These are phyloP conservation scores for Spergularia marina DNA, from an alignment of 148 eudicot species.

Conservation along the genomic window DNA sequence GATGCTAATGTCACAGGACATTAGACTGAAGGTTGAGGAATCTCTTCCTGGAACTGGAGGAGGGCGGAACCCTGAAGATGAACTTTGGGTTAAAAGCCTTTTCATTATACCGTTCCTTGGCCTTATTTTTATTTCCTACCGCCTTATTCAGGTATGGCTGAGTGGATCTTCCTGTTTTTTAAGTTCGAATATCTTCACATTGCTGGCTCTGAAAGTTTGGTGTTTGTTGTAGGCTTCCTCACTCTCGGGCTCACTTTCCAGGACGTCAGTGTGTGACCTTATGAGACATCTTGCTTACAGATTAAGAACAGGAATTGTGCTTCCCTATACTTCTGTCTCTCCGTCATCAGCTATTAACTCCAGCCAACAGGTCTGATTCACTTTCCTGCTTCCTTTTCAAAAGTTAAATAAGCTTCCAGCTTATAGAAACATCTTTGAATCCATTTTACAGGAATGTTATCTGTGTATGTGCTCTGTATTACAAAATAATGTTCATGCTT, in stretches of 20 bases:
- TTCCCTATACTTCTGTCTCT: slow-evolving; percentile 58
- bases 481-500: background rate
- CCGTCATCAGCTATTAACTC: slow-evolving; percentile 57
- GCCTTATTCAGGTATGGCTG: slow-evolving; percentile 60
- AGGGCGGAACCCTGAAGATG: slow-evolving; percentile 68
- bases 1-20: slow-evolving; percentile 50
- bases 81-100: slow-evolving; percentile 56
- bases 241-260: slow-evolving; percentile 24
- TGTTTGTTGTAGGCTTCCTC: slow-evolving; percentile 46
- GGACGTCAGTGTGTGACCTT: slow-evolving; percentile 58
- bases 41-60: slow-evolving; percentile 93
- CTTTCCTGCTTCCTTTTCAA: background rate
- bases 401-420: background rate
- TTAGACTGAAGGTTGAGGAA: slow-evolving; percentile 63
- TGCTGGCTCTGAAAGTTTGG: slow-evolving; percentile 25
- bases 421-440: background rate
- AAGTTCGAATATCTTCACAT: background rate
- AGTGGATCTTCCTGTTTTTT: slow-evolving; percentile 2
- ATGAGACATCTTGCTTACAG: slow-evolving; percentile 64
- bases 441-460: background rate
- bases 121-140: slow-evolving; percentile 54
- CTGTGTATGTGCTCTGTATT: background rate
- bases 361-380: slow-evolving; percentile 56
- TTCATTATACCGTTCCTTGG: slow-evolving; percentile 65
- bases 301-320: slow-evolving; percentile 50